These are phyloP conservation scores for Zygnema cylindricum DNA, from an alignment of 139 green algal species.

Conservation along the genomic window DNA sequence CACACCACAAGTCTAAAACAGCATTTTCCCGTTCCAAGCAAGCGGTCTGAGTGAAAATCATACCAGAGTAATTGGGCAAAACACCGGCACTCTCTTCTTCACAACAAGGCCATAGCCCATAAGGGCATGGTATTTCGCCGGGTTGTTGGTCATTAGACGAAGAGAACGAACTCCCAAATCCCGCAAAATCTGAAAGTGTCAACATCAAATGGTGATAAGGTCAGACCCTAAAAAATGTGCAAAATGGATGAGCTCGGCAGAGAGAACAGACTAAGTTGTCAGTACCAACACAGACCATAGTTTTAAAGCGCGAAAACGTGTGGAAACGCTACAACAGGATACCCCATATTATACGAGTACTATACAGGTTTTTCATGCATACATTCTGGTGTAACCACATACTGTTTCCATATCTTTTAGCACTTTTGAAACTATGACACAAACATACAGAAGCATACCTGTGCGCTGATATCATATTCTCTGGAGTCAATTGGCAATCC, in stretches of 20 bases:
- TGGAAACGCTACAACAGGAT: too few relatives aligned
- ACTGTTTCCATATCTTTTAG: too few relatives aligned
- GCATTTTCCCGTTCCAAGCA: too few relatives aligned
- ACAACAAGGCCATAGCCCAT: slow-evolving; percentile 32
- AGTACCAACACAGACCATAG: not conserved
- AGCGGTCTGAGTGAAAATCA: too few relatives aligned
- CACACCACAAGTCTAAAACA: too few relatives aligned
- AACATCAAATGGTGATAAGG: not conserved
- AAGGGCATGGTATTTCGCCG: slow-evolving; percentile 66
- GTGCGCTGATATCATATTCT: slow-evolving; percentile 68
- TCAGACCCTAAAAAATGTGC: not conserved
- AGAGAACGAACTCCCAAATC: slow-evolving; percentile 67
- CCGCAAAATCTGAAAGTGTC: slow-evolving; percentile 48
- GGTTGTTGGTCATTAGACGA: slow-evolving; percentile 73
- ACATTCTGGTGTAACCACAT: too few relatives aligned
- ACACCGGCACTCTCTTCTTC: slow-evolving; percentile 40
- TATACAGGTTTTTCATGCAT: too few relatives aligned
- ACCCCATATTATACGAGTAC: not conserved
- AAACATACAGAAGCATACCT: too few relatives aligned
- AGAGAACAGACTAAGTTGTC: not conserved
- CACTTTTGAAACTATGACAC: too few relatives aligned
- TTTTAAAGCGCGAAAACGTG: too few relatives aligned
- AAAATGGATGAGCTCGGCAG: not conserved
- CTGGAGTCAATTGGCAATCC: slow-evolving; percentile 68
- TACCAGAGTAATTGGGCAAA: slow-evolving; percentile 55